Evolutionary conservation across 495 filamentous ascomycete genomes (phyloP), one percentile per base, ranked within the genome.

Genomic region (Bacidia rubella): DNA sequence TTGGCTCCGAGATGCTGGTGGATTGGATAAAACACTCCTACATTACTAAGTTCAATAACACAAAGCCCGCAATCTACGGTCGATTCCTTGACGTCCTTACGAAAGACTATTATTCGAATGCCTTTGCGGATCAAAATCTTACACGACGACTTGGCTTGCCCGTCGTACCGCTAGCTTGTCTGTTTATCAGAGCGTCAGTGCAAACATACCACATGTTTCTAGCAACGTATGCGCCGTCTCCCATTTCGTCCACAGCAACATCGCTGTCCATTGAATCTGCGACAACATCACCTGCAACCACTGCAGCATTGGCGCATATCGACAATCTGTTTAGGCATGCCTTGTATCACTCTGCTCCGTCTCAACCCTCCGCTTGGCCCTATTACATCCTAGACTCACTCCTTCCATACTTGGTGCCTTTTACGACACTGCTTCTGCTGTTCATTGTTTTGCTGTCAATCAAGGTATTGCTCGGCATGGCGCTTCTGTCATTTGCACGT

Each of bases 131-230:
- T 42, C 90, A 87, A 50, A 88, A 85, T 52, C 72, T 99, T 1
- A 95, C 87, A 9, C 85, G 87, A 47, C 82, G 92, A 17, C 75
- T 99, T 12, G 92, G 92, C 23, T 76, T 99, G 1, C 92, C 92
- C 0, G 82, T 99, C 25, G 81, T 99, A 47, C 92, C 92, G 0
- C 72, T 99, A 15, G 86, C 88, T 4, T 95, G 87, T 60, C 84
- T 99, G 49, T 97, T 97, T 68, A 90, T 99, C 63, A 82, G 92
- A 24, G 86, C 93, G 32, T 87, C 86, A 2, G 76, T 97, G 19
- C 92, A 99, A 65, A 96, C 90, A 11, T 99, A 99, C 67, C 86
- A 96, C 66, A 96, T 96, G 90, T 94, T 97, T 67, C 77, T 97
- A 11, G 84, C 90, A 5, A 87, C 86, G 0, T 77, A 93, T 55